Conservation (phyloP, 1,284 basidiomycete species). For the Cutaneotrichosporon cavernicola region DNA sequence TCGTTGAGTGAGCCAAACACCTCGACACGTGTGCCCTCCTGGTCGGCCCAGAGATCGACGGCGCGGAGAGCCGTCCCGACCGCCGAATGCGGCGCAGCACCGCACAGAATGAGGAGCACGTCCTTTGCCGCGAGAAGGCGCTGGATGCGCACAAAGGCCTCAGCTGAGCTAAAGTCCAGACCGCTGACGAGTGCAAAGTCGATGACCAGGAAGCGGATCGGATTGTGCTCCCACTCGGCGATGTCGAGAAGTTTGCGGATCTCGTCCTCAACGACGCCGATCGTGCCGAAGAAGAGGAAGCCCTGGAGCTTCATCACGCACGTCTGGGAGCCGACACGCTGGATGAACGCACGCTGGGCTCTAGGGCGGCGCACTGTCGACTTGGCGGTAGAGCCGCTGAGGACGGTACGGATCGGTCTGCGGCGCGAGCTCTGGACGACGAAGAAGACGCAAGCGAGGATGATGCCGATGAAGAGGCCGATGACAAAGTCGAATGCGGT, state of each 20-base stretch:
- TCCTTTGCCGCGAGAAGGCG: conserved; percentile 72
- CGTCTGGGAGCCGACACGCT: conserved; percentile 87
- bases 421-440: conserved; percentile 88
- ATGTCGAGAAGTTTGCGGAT: conserved; percentile 67
- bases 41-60: conserved; percentile 68
- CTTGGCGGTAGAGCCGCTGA: conserved; percentile 75
- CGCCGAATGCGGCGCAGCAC: conserved; percentile 64
- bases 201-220: conserved; percentile 83
- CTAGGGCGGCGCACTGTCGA: conserved; percentile 89
- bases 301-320: conserved; percentile 86
- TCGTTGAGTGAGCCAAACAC: conserved; percentile 82
- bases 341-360: conserved; percentile 83
- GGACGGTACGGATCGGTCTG: conserved; percentile 74
- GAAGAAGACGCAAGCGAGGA: conserved; percentile 92
- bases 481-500: conserved; percentile 90
- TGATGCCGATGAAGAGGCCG: conserved; percentile 87
- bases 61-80: conserved; percentile 70
- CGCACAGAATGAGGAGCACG: conserved; percentile 86
- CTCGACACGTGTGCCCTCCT: conserved; percentile 69
- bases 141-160: conserved; percentile 90
- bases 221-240: conserved; percentile 71
- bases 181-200: conserved; percentile 83
- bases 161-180: conserved; percentile 91
- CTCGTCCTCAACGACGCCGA: conserved; percentile 76
- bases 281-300: conserved; percentile 91